Conservation (phyloP, 169 alveolate genomes). For the Cyclospora cayetanensis region DNA sequence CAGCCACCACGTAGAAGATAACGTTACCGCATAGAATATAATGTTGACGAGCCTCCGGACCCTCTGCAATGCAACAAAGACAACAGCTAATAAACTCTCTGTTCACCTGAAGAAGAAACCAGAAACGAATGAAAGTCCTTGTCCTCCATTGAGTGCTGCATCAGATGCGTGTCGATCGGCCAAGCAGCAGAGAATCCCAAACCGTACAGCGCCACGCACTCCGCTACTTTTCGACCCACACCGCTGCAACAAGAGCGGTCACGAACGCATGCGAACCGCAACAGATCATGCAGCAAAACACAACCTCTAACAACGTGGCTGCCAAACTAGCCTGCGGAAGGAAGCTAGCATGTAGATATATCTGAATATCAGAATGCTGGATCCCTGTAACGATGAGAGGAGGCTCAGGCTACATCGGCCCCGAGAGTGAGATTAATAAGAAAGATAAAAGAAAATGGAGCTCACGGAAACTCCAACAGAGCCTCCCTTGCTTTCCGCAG, state of each 20-base stretch:
- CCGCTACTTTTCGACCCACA: conserved; percentile 94
- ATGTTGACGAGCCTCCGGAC: neutral
- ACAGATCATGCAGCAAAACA: no score
- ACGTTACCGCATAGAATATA: neutral
- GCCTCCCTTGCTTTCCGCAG: neutral
- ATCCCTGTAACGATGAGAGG: no score
- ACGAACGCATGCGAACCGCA: no score
- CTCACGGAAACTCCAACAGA: neutral
- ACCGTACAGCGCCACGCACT: conserved; percentile 90
- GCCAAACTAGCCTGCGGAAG: neutral
- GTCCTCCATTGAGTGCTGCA: neutral
- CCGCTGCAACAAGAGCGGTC: conserved; percentile 88
- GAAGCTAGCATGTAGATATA: neutral
- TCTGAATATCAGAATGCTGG: neutral
- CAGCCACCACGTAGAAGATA: neutral
- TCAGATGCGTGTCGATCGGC: conserved; percentile 94
- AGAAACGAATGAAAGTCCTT: neutral
- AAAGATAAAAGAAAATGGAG: no score
- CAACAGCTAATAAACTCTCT: no score
- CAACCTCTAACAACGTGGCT: neutral
- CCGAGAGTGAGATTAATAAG: no score
- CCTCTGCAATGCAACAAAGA: neutral
- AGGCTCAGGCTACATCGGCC: no score
- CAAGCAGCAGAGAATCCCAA: conserved; percentile 83
- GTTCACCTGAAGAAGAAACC: no score